Percentiles rank a stretch among this genome's conserved stretches.
These are phyloP conservation scores for Bacidia gigantensis DNA, from an alignment of 495 filamentous ascomycete genomes.

Conservation along the genomic window DNA sequence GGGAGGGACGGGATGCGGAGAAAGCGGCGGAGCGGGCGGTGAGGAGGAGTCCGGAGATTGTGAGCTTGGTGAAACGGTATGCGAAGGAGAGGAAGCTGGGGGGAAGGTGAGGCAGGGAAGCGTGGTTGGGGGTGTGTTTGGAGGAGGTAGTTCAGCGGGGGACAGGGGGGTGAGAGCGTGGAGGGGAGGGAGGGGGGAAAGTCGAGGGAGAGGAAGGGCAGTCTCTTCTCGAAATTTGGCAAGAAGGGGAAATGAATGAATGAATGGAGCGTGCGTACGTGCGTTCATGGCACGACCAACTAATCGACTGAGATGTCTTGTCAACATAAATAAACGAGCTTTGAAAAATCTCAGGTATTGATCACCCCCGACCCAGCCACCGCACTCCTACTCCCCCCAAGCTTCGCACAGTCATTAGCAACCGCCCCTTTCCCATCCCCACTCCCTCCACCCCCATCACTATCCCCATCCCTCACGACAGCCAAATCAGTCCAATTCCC, in stretches of 20 bases:
- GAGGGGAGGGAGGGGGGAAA: background rate
- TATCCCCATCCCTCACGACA: background rate
- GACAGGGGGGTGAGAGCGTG: background rate
- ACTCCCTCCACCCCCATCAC: too few relatives aligned
- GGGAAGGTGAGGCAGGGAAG: background rate
- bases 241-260: background rate
- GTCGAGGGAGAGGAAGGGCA: background rate
- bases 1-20: constrained; percentile 8
- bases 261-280: too few relatives aligned
- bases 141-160: background rate
- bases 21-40: constrained; percentile 8
- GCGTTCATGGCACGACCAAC: too few relatives aligned
- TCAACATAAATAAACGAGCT: too few relatives aligned
- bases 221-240: background rate
- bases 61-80: constrained; percentile 7
- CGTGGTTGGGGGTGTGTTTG: background rate
- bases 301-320: too few relatives aligned
- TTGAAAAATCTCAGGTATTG: too few relatives aligned
- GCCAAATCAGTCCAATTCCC: background rate
- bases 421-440: too few relatives aligned
- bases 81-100: constrained; percentile 9
- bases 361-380: too few relatives aligned
- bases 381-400: too few relatives aligned
- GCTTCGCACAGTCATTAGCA: too few relatives aligned
- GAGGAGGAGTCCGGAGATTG: constrained; percentile 15